These are phyloP conservation scores for Tetradesmus obliquus DNA, from an alignment of 139 green algal genomes.

Conservation along the genomic window DNA sequence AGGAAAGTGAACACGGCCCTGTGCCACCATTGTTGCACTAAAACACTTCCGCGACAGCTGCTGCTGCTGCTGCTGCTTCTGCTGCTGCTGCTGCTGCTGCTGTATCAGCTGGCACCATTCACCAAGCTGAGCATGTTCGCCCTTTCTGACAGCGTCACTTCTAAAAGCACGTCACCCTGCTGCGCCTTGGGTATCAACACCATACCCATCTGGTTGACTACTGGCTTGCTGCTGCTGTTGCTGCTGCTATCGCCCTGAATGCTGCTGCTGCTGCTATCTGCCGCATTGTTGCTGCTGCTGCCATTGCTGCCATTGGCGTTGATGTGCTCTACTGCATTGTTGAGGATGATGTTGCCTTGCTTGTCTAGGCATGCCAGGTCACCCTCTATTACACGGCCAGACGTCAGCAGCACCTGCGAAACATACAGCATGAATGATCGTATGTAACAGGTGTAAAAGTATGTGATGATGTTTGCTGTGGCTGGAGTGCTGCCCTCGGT, in stretches of 20 bases:
- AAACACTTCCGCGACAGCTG: too few species aligned
- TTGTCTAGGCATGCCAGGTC: conserved; percentile 73
- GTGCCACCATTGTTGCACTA: too few species aligned
- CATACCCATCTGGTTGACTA: conserved; percentile 46
- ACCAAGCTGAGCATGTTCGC: conserved; percentile 29
- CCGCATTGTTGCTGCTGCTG: neutral
- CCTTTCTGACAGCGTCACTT: conserved; percentile 38
- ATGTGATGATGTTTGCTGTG: neutral
- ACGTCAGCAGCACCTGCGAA: conserved; percentile 59
- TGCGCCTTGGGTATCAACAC: conserved; percentile 55
- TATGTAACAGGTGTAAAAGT: too few species aligned
- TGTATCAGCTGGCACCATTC: neutral
- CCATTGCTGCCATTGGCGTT: neutral
- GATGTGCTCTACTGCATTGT: conserved; percentile 38
- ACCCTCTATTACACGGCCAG: conserved; percentile 63
- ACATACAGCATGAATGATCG: neutral
- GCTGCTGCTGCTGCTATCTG: neutral
- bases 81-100: conserved; percentile 13
- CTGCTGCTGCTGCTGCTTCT: too few species aligned
- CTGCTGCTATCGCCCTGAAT: conserved; percentile 9
- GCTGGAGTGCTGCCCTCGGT: neutral
- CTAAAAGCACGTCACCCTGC: conserved; percentile 48
- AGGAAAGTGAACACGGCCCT: too few species aligned
- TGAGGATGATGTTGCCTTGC: conserved; percentile 77
- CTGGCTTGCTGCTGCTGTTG: conserved; percentile 37